A percentile compares a stretch with the other conserved stretches of the same genome.
Conservation (phyloP, 352 stramenopile genomes). For the Globisporangium camurandrum region DNA sequence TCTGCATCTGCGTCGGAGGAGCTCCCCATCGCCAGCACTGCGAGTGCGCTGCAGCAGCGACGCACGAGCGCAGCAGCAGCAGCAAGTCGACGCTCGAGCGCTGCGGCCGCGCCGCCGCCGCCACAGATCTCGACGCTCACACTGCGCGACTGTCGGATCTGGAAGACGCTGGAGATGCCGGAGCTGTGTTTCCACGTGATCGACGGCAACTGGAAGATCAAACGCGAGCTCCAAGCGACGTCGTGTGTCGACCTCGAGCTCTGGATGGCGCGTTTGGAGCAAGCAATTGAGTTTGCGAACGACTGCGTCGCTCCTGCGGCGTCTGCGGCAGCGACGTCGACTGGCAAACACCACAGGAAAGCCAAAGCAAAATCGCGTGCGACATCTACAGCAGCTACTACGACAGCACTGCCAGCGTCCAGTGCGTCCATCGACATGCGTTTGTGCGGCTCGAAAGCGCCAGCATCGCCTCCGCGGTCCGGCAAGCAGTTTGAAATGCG, state of each 20-base stretch:
- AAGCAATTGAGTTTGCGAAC: slow-evolving; percentile 73
- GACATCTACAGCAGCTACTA: neutral
- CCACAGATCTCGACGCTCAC: slow-evolving; percentile 46
- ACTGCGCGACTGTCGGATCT: slow-evolving; percentile 69
- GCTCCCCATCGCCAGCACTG: neutral
- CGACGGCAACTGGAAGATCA: slow-evolving; percentile 76
- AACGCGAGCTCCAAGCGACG: slow-evolving; percentile 61
- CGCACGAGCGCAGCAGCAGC: no score
- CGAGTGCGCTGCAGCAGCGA: no score
- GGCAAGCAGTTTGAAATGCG: neutral
- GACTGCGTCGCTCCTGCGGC: slow-evolving; percentile 11
- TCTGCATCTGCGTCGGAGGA: slow-evolving; percentile 9
- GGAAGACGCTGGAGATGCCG: slow-evolving; percentile 84
- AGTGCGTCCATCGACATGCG: slow-evolving; percentile 5
- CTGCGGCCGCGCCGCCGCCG: slow-evolving; percentile 13
- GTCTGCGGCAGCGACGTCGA: slow-evolving; percentile 2
- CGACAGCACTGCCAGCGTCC: slow-evolving; percentile 11
- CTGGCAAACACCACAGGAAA: neutral
- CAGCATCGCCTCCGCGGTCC: neutral
- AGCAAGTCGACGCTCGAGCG: neutral
- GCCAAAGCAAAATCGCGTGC: slow-evolving; percentile 3
- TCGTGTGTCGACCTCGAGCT: slow-evolving; percentile 50
- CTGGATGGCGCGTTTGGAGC: slow-evolving; percentile 70
- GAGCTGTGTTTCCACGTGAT: slow-evolving; percentile 75
- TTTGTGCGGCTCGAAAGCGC: neutral